Conservation (phyloP, 768 basidiomycete genomes). For the Cystobasidium tubakii region DNA sequence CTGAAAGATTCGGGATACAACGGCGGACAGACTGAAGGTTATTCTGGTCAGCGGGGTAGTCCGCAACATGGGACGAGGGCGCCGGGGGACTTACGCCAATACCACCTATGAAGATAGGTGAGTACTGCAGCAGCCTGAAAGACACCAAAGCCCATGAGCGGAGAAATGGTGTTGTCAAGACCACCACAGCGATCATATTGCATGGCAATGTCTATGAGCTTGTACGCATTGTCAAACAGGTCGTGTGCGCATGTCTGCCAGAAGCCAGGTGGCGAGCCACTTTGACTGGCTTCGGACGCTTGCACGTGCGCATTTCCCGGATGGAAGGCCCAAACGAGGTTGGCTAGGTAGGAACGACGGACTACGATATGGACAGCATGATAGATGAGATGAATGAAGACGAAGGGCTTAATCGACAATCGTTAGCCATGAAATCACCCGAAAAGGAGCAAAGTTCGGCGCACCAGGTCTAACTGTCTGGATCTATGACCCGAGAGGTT, state of each 20-base stretch:
- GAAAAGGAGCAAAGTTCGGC: too few species aligned
- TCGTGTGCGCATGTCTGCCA: conserved; percentile 6
- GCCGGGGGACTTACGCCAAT: background rate
- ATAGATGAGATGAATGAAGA: background rate
- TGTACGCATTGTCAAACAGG: background rate
- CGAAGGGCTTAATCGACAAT: background rate
- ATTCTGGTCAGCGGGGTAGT: background rate
- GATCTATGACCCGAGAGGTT: background rate
- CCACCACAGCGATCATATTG: background rate
- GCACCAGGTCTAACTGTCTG: background rate
- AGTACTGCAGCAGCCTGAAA: conserved; percentile 2
- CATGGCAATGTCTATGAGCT: background rate
- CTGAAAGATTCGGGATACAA: background rate
- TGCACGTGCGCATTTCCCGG: background rate
- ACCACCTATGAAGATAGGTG: background rate
- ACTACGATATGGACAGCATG: background rate
- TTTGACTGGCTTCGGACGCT: background rate
- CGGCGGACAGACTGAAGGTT: background rate
- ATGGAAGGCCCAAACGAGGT: conserved; percentile 4
- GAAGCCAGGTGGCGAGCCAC: background rate
- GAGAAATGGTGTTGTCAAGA: background rate
- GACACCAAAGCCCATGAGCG: background rate
- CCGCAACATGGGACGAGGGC: background rate
- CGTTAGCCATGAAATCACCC: background rate
- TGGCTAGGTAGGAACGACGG: background rate